Base-by-base conservation (phyloP, 768 basidiomycete species). In the Aureoboletus auriporus region DNA sequence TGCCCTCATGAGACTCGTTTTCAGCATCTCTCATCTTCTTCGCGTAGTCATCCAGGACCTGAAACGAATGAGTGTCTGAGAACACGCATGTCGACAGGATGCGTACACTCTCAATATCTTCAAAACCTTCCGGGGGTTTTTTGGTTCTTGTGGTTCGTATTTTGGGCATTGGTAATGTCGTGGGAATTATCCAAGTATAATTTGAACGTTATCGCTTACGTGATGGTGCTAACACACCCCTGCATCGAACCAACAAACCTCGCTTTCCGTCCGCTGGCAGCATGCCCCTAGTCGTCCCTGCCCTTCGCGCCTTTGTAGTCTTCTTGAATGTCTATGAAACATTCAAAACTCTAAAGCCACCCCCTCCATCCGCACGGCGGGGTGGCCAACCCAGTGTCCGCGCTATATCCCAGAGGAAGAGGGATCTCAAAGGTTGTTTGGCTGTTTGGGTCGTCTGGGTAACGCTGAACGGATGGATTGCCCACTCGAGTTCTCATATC, bases 21-120 rank as follows among this genome's bases (percentile, higher is more conserved):
- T 99, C 96, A 1, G 90, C 96, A 69, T 99, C 96, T 46, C 96
- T 77, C 96, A 99, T 99, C 75, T 96, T 98, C 75, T 93, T 91
- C 38, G 91, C 89, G 67, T 98, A 99, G 71, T 98, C 96, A 57
- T 98, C 96, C 56, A 98, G 86, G 58, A 97, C 86, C 88, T 95
- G 53, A 23, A 20, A 31, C 8, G 20, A 13, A 23, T 65, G n/a
- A 61, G 49, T 44, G 8, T 36, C 30, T 42, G 4, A 34, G 20
- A 31, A 46, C 13, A 29, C 10, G 13, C 9, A 2, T 8, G 29
- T 39, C 11, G 5, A 12, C 16, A 3, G 6, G 13, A 44, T 27
- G 65, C 82, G 17, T 58, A 89, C 89, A 38, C 74, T 69, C 66
- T 91, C 93, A 39, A 97, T 91, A 55, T 97, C 94, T 65, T 98